Evolutionary conservation across 1,284 basidiomycete species (phyloP).

Genomic region (Microbotryomycetes sp.): DNA sequence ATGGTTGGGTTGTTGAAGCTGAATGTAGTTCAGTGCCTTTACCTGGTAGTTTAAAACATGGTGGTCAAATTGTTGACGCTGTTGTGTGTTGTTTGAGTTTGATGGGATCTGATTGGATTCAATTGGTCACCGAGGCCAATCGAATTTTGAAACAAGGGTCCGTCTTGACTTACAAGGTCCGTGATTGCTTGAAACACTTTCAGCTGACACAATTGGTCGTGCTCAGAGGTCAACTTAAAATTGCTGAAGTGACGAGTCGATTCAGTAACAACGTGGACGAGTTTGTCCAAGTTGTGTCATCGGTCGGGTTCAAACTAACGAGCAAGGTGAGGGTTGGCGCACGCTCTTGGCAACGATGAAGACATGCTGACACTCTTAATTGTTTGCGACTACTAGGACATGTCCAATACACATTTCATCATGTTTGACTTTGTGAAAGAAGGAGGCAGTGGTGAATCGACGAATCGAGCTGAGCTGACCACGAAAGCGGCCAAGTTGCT

Average conservation of each 20-base stretch:
- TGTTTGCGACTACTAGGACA: too few relatives aligned
- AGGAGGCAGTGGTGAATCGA: slow-evolving; percentile 40
- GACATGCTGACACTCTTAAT: too few relatives aligned
- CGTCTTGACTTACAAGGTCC: slow-evolving; percentile 41
- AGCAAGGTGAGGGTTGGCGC: slow-evolving; percentile 58
- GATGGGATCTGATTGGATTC: slow-evolving; percentile 96
- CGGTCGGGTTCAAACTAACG: slow-evolving; percentile 72
- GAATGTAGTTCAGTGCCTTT: slow-evolving; percentile 37
- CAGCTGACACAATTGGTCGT: too few relatives aligned
- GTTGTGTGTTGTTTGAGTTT: slow-evolving; percentile 89
- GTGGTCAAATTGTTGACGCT: slow-evolving; percentile 68
- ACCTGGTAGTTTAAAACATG: slow-evolving; percentile 26
- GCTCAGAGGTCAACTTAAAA: slow-evolving; percentile 76
- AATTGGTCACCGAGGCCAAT: slow-evolving; percentile 81
- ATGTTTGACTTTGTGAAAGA: slow-evolving; percentile 76
- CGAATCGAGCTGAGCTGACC: slow-evolving; percentile 61
- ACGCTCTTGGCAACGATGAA: too few relatives aligned
- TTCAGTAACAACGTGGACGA: slow-evolving; percentile 60
- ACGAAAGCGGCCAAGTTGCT: slow-evolving; percentile 58
- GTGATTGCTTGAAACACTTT: not conserved
- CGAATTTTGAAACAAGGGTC: slow-evolving; percentile 73
- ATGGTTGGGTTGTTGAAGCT: slow-evolving; percentile 34
- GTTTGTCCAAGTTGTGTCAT: slow-evolving; percentile 65
- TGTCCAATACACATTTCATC: slow-evolving; percentile 79
- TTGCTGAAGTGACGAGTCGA: slow-evolving; percentile 93